phyloP scores from a whole-genome alignment of 257 asterid species.

The Solanum pimpinellifolium region DNA sequence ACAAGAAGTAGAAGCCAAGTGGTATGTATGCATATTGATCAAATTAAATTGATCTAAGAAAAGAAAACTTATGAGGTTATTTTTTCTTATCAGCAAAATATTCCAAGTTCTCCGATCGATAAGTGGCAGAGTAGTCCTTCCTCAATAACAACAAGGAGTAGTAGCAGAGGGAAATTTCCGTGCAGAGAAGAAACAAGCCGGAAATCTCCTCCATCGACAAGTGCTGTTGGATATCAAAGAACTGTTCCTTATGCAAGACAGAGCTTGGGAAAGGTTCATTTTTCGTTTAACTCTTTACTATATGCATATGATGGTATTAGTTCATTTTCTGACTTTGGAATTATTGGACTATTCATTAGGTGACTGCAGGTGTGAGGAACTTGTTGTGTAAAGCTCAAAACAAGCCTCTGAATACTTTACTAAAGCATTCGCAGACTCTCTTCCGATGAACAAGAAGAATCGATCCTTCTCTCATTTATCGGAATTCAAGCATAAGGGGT shows the following conservation, averaged over 20 bases:
- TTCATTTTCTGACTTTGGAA: not conserved
- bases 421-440: slow-evolving; percentile 45
- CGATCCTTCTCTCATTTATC: not conserved
- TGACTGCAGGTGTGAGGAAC: slow-evolving; percentile 42
- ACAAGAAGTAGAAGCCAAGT: slow-evolving; percentile 69
- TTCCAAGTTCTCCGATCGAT: not conserved
- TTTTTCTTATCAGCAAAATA: slow-evolving; percentile 17
- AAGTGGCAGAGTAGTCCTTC: slow-evolving; percentile 12
- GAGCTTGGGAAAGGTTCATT: slow-evolving; percentile 58
- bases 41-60: not conserved
- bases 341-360: slow-evolving; percentile 3
- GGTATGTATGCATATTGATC: slow-evolving; percentile 34
- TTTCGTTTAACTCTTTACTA: not conserved
- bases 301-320: not conserved
- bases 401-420: slow-evolving; percentile 33
- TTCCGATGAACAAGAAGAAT: slow-evolving; percentile 23
- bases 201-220: slow-evolving; percentile 54
- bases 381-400: slow-evolving; percentile 33
- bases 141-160: slow-evolving; percentile 15
- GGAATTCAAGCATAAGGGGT: not conserved
- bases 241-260: slow-evolving; percentile 57
- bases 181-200: slow-evolving; percentile 42
- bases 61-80: not conserved
- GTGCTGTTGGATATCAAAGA: slow-evolving; percentile 30
- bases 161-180: slow-evolving; percentile 17